Conservation (phyloP, 441 rosid species). For the Monsonia emarginata region DNA sequence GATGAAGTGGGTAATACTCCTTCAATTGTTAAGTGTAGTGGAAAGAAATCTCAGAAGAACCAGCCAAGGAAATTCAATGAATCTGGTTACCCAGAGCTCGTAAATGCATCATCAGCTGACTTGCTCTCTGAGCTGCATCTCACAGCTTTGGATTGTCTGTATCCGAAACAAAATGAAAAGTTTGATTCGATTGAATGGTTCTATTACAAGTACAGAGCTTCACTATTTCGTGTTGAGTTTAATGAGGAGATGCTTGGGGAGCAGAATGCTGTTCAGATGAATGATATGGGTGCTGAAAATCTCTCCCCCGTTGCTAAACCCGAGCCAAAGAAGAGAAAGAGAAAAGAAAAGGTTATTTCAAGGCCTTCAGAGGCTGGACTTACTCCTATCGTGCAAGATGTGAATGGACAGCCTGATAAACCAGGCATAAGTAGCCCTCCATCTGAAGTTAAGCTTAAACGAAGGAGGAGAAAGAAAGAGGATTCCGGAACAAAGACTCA, state of each 20-base stretch:
- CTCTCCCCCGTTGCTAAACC: not conserved
- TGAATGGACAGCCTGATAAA: slow-evolving; percentile 14
- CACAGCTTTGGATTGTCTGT: slow-evolving; percentile 41
- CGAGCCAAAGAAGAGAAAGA: slow-evolving; percentile 15
- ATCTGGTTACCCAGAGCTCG: slow-evolving; percentile 35
- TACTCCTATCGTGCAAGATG: not conserved
- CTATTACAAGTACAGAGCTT: slow-evolving; percentile 69
- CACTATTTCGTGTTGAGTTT: slow-evolving; percentile 49
- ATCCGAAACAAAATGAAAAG: slow-evolving; percentile 31
- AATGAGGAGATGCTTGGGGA: slow-evolving; percentile 44
- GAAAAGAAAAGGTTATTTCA: not conserved
- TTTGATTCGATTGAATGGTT: slow-evolving; percentile 49
- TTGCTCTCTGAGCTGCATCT: slow-evolving; percentile 45
- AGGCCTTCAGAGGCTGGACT: not conserved
- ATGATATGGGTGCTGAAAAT: slow-evolving; percentile 17
- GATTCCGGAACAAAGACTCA: slow-evolving; percentile 25
- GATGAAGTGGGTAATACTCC: slow-evolving; percentile 22
- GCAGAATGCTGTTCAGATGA: slow-evolving; percentile 34
- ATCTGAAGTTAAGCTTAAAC: slow-evolving; percentile 13
- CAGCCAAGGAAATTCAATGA: slow-evolving; percentile 40
- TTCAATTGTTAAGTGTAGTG: slow-evolving; percentile 34
- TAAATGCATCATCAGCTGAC: slow-evolving; percentile 35
- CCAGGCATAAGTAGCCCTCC: slow-evolving; percentile 16
- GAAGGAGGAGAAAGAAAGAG: slow-evolving; percentile 27
- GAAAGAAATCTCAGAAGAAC: slow-evolving; percentile 45